Base-by-base conservation (phyloP, 495 filamentous ascomycete species). In the Staphylotrichum tortipilum region DNA sequence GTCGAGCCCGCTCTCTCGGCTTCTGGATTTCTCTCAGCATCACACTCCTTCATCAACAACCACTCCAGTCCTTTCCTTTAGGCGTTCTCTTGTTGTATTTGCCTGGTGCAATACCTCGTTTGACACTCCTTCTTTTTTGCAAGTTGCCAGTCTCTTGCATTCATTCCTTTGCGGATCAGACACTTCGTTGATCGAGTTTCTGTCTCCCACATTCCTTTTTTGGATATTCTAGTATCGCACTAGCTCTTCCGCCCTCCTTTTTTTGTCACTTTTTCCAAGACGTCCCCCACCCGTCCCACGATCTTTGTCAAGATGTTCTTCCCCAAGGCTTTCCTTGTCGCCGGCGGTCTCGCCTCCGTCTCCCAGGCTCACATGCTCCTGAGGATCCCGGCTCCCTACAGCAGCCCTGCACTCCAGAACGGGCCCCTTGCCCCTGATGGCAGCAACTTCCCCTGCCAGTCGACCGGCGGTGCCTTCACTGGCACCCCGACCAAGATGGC, bases 391-490 rank as follows among this genome's bases (percentile, higher is more conserved):
- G 69, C 75, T 29, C 89, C 89, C 1, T 94, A 78, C 53, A 71
- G 79, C 33, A 74, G 76, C 61, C 54, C 60, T 0, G 55, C 50
- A 11, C 61, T 64, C 18, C 51, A 59, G 44, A 65, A 69, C 50
- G 42, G 55, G n/a, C 89, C 92, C 14, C 71, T 94, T 0, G 58
- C 70, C 22, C 34, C 63, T 0, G 45, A 45, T 34, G 85, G 85
- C 11, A 68, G 61, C 31, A 75, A 95, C 65, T 97, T 81, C 63
- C 90, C 91, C 0, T 96, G 91, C 78, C 86, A 92, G 66, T 7
- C 30, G 6, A 51, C 62, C 4, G 48, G 59, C 5, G 73, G 66
- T n/a, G 67, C 59, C 51, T 62, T 58, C 6, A 59, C 56, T 2
- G 61, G 68, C 10, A 67, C 68, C 1, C 47, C 64, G n/a, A 45